Base-by-base conservation (phyloP, 768 basidiomycete species). In the Pleurotus pulmonarius region DNA sequence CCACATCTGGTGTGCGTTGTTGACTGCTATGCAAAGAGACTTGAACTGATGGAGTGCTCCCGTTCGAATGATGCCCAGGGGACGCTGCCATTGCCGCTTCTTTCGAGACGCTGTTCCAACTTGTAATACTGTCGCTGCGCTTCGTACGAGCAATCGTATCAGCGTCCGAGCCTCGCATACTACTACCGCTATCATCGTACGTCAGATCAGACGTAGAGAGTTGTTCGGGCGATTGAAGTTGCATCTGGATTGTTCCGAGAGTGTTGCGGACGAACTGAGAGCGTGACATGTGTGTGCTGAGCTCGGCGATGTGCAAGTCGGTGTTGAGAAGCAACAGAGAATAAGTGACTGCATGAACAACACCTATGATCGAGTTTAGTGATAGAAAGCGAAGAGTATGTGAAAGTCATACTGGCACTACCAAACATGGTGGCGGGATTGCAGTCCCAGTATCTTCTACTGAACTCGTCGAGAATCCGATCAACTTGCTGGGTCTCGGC, bases 401-500 rank as follows among this genome's bases (percentile, higher is more conserved):
- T 44, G 22, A 44, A 43, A n/a, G 3, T 77, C 91, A 67, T 64
- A 94, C 94, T 89, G 6, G 92, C 80, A 65, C 85, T 91, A 44
- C 92, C 92, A 66, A 88, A 95, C n/a, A 91, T 62, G 20, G 82
- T 82, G 1, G 74, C 73, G 0, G 91, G 88, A 67, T 98, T 98
- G 68, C 92, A 94, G 44, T 94, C 87, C 83, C 87, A 97, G 69
- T 93, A 99, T 7, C 93, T 84, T 40, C 84, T 76, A 64, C 92
- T 92, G 64, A 99, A 98, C 60, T 86, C 87, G 58, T 93, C 94
- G 4, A 99, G 79, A 59, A 99, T 98, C 43, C 97, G 87, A 69
- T 98, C 97, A 43, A 99, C 89, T 73, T 98, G 95, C 66, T 99
- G 97, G 0, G 96, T 96, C 70, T 99, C 97, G 1, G 87, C 97